phyloP scores from a whole-genome alignment of 768 basidiomycete genomes.

The Crassisporium funariophilum region DNA sequence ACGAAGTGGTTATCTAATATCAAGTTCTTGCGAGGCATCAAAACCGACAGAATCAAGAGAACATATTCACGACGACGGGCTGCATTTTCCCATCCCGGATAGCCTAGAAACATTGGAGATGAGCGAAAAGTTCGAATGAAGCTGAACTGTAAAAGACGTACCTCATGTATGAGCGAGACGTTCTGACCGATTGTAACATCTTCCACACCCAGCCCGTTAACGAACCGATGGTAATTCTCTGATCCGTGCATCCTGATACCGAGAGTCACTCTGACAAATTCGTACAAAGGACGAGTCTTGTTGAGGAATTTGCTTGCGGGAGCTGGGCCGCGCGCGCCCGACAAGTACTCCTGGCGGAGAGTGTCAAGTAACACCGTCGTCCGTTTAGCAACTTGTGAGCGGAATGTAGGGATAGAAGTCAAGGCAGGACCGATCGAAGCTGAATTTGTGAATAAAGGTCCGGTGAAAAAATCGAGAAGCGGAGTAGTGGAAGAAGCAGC shows the following conservation, averaged over 20 bases:
- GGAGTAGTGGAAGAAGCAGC: conserved; percentile 62
- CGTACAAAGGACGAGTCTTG: conserved; percentile 72
- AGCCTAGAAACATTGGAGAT: conserved; percentile 29
- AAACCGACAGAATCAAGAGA: conserved; percentile 34
- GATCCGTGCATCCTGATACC: conserved; percentile 82
- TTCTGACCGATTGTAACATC: conserved; percentile 72
- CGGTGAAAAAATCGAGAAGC: conserved; percentile 64
- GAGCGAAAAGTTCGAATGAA: conserved; percentile 1
- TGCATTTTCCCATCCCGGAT: conserved; percentile 58
- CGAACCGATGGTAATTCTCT: conserved; percentile 66
- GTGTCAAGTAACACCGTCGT: conserved; percentile 46
- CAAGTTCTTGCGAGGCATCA: too few relatives aligned
- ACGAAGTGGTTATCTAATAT: too few relatives aligned
- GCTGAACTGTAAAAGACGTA: conserved; percentile 32
- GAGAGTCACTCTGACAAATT: conserved; percentile 69
- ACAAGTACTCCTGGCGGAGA: conserved; percentile 58
- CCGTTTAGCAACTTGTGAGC: conserved; percentile 51
- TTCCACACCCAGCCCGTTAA: conserved; percentile 64
- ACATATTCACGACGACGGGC: conserved; percentile 42
- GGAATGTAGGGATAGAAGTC: conserved; percentile 53
- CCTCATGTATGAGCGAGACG: conserved; percentile 79
- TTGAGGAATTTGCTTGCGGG: conserved; percentile 72
- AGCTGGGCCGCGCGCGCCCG: conserved; percentile 57
- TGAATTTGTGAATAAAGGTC: conserved; percentile 33
- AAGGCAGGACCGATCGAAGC: conserved; percentile 32